Percentiles rank a stretch among this genome's conserved stretches.
Evolutionary conservation across 2,329 filamentous ascomycete species (phyloP).

Genomic region (Triangularia verruculosa): DNA sequence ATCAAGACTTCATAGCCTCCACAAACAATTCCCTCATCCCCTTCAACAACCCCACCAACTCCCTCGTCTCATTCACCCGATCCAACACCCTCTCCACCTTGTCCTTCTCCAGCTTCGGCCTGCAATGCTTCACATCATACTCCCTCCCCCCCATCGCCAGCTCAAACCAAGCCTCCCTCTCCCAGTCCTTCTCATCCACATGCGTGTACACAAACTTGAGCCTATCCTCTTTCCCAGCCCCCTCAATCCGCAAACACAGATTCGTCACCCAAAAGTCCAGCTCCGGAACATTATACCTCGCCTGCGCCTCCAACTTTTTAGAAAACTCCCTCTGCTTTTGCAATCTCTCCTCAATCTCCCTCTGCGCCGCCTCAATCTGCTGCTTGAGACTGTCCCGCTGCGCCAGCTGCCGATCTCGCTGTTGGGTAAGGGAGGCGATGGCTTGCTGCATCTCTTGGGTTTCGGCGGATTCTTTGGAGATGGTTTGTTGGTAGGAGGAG

Average conservation of each 20-base stretch:
- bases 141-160: slow-evolving; percentile 76
- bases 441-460: slow-evolving; percentile 69
- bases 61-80: slow-evolving; percentile 74
- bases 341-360: slow-evolving; percentile 64
- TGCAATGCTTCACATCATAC: slow-evolving; percentile 77
- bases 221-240: slow-evolving; percentile 76
- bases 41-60: slow-evolving; percentile 70
- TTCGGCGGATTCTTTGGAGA: slow-evolving; percentile 75
- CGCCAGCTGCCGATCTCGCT: slow-evolving; percentile 59
- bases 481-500: slow-evolving; percentile 66
- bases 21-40: slow-evolving; percentile 79
- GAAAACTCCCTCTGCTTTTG: slow-evolving; percentile 72
- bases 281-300: slow-evolving; percentile 86
- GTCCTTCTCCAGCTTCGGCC: slow-evolving; percentile 78
- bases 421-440: slow-evolving; percentile 55
- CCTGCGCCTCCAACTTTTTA: slow-evolving; percentile 75
- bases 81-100: slow-evolving; percentile 75
- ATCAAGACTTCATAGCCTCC: slow-evolving; percentile 57
- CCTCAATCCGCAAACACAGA: slow-evolving; percentile 84
- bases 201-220: slow-evolving; percentile 89
- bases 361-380: slow-evolving; percentile 66
- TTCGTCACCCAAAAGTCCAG: slow-evolving; percentile 95
- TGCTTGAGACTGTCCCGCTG: slow-evolving; percentile 55
- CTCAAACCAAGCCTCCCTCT: slow-evolving; percentile 91
- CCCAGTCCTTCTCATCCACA: slow-evolving; percentile 82